phyloP scores from a whole-genome alignment of 495 filamentous ascomycete species.

The Hypomontagnella submonticulosa region DNA sequence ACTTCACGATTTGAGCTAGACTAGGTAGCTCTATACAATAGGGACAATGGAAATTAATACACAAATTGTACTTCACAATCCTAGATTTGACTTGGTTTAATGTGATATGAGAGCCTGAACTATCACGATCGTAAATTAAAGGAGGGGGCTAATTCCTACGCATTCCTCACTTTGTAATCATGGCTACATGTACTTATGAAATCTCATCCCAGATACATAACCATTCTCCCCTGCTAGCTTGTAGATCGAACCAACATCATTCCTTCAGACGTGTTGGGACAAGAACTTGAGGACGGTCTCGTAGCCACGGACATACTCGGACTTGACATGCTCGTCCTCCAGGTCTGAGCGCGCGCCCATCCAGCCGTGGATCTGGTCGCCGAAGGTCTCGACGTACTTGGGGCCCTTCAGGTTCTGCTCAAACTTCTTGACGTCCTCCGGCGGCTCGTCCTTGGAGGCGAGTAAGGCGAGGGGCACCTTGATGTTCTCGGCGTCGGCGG shows the following conservation, averaged over 20 bases:
- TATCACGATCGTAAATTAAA: constrained; percentile 18
- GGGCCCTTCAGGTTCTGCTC: constrained; percentile 71
- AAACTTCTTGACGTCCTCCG: constrained; percentile 76
- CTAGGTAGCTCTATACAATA: background rate
- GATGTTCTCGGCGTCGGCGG: constrained; percentile 74
- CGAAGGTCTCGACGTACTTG: constrained; percentile 83
- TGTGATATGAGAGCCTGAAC: background rate
- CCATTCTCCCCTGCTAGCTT: background rate
- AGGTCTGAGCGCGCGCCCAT: constrained; percentile 85
- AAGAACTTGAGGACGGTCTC: constrained; percentile 79
- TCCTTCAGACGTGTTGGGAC: constrained; percentile 72
- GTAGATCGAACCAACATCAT: constrained; percentile 1
- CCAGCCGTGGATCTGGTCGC: constrained; percentile 88
- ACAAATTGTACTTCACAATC: background rate
- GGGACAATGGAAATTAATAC: background rate
- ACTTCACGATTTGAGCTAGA: background rate
- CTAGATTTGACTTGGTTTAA: no score
- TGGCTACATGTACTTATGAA: background rate
- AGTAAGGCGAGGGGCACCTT: constrained; percentile 73
- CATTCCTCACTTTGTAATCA: background rate
- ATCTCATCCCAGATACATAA: background rate
- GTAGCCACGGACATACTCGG: constrained; percentile 85
- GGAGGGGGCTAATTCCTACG: background rate
- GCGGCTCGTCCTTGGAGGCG: constrained; percentile 73
- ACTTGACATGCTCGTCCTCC: constrained; percentile 71